These are phyloP conservation scores for Monosporascus sp. DNA, from an alignment of 2,329 filamentous ascomycete species.

Conservation along the genomic window DNA sequence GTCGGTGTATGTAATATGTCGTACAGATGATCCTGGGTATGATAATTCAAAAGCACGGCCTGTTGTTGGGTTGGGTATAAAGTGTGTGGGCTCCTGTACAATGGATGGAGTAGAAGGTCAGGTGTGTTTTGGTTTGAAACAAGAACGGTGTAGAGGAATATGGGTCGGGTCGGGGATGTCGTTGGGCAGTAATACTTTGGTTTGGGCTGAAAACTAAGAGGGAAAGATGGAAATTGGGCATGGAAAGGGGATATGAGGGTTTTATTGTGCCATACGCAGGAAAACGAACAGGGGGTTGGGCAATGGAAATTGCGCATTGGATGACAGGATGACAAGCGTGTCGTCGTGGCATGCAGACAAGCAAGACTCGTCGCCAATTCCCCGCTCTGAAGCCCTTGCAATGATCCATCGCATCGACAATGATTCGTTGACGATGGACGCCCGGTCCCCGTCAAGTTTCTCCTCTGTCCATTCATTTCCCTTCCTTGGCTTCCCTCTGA, in stretches of 20 bases:
- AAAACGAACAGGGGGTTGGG: conserved; percentile 24
- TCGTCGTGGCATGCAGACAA: background rate
- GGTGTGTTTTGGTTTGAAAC: conserved; percentile 10
- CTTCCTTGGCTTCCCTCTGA: conserved; percentile 6
- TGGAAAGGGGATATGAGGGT: conserved; percentile 42
- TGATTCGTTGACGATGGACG: background rate
- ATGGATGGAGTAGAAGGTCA: background rate
- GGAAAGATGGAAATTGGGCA: conserved; percentile 31
- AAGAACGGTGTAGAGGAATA: conserved; percentile 15
- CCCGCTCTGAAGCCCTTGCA: background rate
- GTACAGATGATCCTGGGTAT: conserved; percentile 19
- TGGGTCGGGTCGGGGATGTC: conserved; percentile 16
- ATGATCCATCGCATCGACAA: background rate
- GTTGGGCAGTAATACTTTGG: conserved; percentile 31
- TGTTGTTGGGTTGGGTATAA: conserved; percentile 11
- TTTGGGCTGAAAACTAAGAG: conserved; percentile 32
- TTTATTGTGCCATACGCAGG: conserved; percentile 38
- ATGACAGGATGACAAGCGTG: conserved; percentile 14
- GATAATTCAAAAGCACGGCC: conserved; percentile 18
- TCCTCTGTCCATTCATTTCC: conserved; percentile 3
- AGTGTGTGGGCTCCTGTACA: conserved; percentile 11
- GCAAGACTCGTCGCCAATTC: background rate
- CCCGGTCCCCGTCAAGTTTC: background rate
- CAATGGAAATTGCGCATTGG: conserved; percentile 9
- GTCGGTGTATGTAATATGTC: conserved; percentile 16